phyloP scores from a whole-genome alignment of 1,284 basidiomycete species.

The Cronartium ribicola region DNA sequence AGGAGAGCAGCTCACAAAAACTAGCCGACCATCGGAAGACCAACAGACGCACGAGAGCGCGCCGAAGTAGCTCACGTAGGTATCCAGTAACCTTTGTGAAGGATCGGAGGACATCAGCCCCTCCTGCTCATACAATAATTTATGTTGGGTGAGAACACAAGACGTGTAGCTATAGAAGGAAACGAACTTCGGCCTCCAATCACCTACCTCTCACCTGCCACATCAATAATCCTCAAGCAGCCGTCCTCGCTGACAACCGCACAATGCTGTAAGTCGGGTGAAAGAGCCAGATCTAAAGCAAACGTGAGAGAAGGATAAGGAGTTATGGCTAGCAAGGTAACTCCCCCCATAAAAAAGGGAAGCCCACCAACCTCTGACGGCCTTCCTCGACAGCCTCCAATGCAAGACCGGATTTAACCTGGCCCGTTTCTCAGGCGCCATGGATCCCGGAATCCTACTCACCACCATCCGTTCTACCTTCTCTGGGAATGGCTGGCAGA shows the following conservation, averaged over 20 bases:
- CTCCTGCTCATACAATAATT: no score
- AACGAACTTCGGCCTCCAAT: no score
- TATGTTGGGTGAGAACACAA: no score
- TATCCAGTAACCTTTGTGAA: slow-evolving; percentile 68
- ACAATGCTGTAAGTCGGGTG: slow-evolving; percentile 79
- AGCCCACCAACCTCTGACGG: slow-evolving; percentile 19
- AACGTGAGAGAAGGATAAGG: neutral
- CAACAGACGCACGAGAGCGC: slow-evolving; percentile 80
- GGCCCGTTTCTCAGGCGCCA: slow-evolving; percentile 18
- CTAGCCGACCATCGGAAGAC: slow-evolving; percentile 90
- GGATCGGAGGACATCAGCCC: no score
- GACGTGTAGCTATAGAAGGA: no score
- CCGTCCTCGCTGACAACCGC: slow-evolving; percentile 85
- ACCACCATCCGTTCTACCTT: slow-evolving; percentile 17
- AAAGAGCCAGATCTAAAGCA: slow-evolving; percentile 72
- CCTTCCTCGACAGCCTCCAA: slow-evolving; percentile 32
- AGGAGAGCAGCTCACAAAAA: slow-evolving; percentile 61
- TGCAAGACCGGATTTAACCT: slow-evolving; percentile 32
- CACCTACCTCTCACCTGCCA: slow-evolving; percentile 71
- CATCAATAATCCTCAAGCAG: slow-evolving; percentile 77
- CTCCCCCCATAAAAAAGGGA: neutral
- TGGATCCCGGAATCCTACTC: neutral
- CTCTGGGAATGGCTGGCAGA: slow-evolving; percentile 11
- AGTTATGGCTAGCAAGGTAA: neutral
- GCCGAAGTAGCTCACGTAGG: slow-evolving; percentile 87